Base-by-base conservation (phyloP, 352 stramenopile species). In the Phytopythium chamaehyphon region DNA sequence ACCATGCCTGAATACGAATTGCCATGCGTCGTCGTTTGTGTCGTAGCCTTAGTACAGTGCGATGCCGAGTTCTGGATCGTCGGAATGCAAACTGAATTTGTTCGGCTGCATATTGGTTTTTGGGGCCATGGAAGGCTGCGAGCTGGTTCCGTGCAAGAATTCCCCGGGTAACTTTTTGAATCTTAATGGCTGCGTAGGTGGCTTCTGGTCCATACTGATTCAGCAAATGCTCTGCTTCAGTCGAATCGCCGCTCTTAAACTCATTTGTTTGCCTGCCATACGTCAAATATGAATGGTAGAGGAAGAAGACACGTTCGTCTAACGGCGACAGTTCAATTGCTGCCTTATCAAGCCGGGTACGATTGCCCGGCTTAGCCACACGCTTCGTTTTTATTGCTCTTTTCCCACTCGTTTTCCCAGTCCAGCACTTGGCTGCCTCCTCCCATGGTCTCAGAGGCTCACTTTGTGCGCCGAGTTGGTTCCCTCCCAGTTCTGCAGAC, bases 211-310 rank as follows among this genome's bases (percentile, higher is more conserved):
- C 65, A 16, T 84, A 84, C 3, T 51, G 48, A 5, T 18, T 16
- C 35, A 40, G 14, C 6, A 37, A 51, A n/a, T 36, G 18, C 21
- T 3, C n/a, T 0, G 38, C 7, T n/a, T 18, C 15, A 7, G 45
- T 33, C 2, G 16, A 0, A 11, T 66, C 19, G 3, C 39, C 2
- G 9, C n/a, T 50, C 8, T 1, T 5, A 22, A 55, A 53, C 9
- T 40, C 36, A 12, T 64, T 57, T 31, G 38, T 45, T n/a, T 39
- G 24, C 33, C 55, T 57, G 62, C 61, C 50, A 0, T 51, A 70
- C 49, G 73, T 71, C 31, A 89, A 64, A 3, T 73, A 69, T 10
- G 79, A 87, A 36, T 81, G 76, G 31, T 79, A 87, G 26, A 90
- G 42, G 38, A 86, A 71, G 22, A 90, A 39, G 28, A 90, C 64